Conservation (phyloP, 805 yeast species). For the Lachancea meyersii region DNA sequence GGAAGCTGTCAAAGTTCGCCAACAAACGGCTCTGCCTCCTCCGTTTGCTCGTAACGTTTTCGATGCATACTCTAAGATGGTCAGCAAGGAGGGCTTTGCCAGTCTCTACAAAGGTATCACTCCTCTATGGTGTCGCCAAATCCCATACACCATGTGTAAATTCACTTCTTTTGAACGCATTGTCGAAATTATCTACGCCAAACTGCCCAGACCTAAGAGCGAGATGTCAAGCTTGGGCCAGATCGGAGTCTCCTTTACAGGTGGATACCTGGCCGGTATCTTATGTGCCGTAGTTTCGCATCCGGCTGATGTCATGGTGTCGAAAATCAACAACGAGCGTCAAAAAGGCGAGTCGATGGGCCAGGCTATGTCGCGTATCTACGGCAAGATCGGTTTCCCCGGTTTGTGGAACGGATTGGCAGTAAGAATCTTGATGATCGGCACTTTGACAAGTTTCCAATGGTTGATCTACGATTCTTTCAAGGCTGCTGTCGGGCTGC, state of each 20-base stretch:
- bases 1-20: slow-evolving; percentile 90
- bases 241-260: slow-evolving; percentile 90
- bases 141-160: slow-evolving; percentile 98
- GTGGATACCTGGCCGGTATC: slow-evolving; percentile 97
- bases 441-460: slow-evolving; percentile 94
- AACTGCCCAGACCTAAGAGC: slow-evolving; percentile 64
- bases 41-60: slow-evolving; percentile 62
- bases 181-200: slow-evolving; percentile 70
- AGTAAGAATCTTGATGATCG: slow-evolving; percentile 93
- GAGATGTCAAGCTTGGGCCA: slow-evolving; percentile 71
- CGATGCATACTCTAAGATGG: slow-evolving; percentile 62
- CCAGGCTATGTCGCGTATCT: slow-evolving; percentile 66
- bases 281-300: slow-evolving; percentile 94
- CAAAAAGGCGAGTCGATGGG: slow-evolving; percentile 61
- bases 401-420: slow-evolving; percentile 96
- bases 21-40: slow-evolving; percentile 92
- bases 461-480: slow-evolving; percentile 96
- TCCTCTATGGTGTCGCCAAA: slow-evolving; percentile 94
- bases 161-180: slow-evolving; percentile 92
- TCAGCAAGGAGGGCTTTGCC: slow-evolving; percentile 60
- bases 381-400: slow-evolving; percentile 72
- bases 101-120: slow-evolving; percentile 83
- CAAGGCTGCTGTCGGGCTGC: slow-evolving; percentile 90
- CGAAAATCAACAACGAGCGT: slow-evolving; percentile 72
- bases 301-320: slow-evolving; percentile 99